Percentiles rank a stretch among this genome's conserved stretches.
Conservation (phyloP, 2,329 filamentous ascomycete species). For the Fusarium metavorans region DNA sequence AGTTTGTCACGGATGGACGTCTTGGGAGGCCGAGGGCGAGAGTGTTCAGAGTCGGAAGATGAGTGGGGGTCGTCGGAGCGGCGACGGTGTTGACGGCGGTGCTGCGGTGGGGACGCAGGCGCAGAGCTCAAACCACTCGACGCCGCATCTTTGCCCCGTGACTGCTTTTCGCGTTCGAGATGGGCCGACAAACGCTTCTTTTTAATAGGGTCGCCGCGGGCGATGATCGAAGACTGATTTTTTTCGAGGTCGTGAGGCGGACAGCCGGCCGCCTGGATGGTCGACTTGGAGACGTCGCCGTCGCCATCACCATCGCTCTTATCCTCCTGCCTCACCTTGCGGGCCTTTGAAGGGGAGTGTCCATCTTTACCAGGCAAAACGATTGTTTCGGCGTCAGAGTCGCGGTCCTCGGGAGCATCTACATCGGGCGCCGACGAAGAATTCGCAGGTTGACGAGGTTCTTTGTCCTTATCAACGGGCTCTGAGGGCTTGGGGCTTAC, state of each 20-base stretch:
- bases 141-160: conserved; percentile 58
- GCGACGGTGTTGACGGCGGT: conserved; percentile 47
- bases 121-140: conserved; percentile 71
- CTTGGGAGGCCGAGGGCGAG: conserved; percentile 58
- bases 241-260: conserved; percentile 51
- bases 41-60: conserved; percentile 68
- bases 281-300: conserved; percentile 56
- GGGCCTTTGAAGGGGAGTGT: conserved; percentile 71
- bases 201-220: conserved; percentile 53
- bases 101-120: conserved; percentile 65
- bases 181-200: conserved; percentile 61
- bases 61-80: conserved; percentile 55
- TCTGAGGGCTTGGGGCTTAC: conserved; percentile 41
- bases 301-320: conserved; percentile 66
- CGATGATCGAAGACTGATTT: conserved; percentile 48
- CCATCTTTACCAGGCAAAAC: conserved; percentile 75
- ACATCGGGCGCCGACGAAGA: conserved; percentile 42
- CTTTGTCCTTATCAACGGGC: conserved; percentile 37
- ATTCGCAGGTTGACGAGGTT: conserved; percentile 50
- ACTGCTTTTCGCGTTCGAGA: conserved; percentile 55
- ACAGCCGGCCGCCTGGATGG: conserved; percentile 47
- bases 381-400: conserved; percentile 80
- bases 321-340: conserved; percentile 75
- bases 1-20: conserved; percentile 60
- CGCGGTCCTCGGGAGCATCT: conserved; percentile 64